Percentiles rank a stretch among this genome's conserved stretches.
These are phyloP conservation scores for Malus hybrid DNA, from an alignment of 331 rosid genomes.

Conservation along the genomic window DNA sequence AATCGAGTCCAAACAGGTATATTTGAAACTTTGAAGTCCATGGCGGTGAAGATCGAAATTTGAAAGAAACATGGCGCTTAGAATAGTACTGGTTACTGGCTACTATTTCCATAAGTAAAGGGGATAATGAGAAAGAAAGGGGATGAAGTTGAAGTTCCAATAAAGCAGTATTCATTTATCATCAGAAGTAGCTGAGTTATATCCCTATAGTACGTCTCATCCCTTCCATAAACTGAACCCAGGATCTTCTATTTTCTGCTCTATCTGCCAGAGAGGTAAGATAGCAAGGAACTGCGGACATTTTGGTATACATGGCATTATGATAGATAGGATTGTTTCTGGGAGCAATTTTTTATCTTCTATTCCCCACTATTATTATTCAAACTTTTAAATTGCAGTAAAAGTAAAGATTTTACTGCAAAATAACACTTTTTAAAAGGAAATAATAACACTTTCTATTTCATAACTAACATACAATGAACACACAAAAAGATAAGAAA, in stretches of 20 bases:
- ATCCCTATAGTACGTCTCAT: neutral
- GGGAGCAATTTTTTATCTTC: neutral
- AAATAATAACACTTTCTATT: too few relatives aligned
- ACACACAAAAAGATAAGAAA: too few relatives aligned
- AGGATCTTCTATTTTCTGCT: neutral
- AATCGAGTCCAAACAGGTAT: too few relatives aligned
- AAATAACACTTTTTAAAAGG: too few relatives aligned
- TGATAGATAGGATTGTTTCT: slow-evolving; percentile 2
- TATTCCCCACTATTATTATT: neutral
- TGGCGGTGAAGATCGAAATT: neutral
- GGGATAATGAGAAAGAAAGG: neutral
- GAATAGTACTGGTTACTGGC: neutral
- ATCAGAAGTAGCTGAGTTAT: neutral
- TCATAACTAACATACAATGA: too few relatives aligned
- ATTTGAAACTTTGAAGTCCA: neutral
- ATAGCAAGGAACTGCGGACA: neutral
- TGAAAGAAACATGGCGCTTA: slow-evolving; percentile 2
- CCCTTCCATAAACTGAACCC: neutral
- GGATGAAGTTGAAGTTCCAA: neutral
- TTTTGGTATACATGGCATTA: neutral
- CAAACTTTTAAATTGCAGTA: neutral
- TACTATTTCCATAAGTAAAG: neutral
- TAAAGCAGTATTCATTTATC: neutral
- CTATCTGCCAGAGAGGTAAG: neutral
- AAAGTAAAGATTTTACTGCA: too few relatives aligned